Base-by-base conservation (phyloP, 2,329 filamentous ascomycete species). In the Penicillium sp. region DNA sequence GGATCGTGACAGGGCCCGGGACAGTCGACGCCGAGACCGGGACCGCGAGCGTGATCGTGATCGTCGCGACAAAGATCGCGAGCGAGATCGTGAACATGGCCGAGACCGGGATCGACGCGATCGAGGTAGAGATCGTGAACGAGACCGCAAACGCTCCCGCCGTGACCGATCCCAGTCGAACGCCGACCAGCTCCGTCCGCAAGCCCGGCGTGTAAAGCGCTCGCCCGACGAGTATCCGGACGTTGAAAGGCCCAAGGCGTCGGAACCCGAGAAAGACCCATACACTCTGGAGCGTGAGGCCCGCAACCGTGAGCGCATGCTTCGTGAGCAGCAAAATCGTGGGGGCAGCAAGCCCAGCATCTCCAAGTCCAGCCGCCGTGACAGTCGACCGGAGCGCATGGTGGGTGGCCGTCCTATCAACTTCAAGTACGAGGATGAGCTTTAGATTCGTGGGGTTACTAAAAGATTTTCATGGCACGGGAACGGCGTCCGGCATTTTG, bases 241-340 rank as follows among this genome's bases (percentile, higher is more conserved):
- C 50, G 55, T 28, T 24, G 42, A 39, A 10, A 28, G 51, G 25
- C 53, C 60, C 31, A 55, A 57, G 25, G 40, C 44, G 20, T 46
- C 62, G 4, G 64, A 65, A 22, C 60, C 65, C 1, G 69, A 74
- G 30, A 75, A 90, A 85, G 83, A 92, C 81, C 62, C 83, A 77
- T 65, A 90, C 65, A 90, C 88, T 36, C 80, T 87, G 46, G 89
- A 92, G 68, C 90, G 89, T 60, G 86, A 87, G 54, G 78, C 82
- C 47, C 76, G 90, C 58, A 76, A 78, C 41, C 69, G 73, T 13
- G 88, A 92, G 69, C 76, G 81, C 7, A 74, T 82, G 49, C 67
- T 89, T 38, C 84, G 82, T 56, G 86, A 88, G 63, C 78, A 80
- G 58, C 89, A 94, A 49, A 80, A 78, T 10, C 76, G 75, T 4